Evolutionary conservation across 1,284 basidiomycete genomes (phyloP).

Genomic region (Bjerkandera adusta): DNA sequence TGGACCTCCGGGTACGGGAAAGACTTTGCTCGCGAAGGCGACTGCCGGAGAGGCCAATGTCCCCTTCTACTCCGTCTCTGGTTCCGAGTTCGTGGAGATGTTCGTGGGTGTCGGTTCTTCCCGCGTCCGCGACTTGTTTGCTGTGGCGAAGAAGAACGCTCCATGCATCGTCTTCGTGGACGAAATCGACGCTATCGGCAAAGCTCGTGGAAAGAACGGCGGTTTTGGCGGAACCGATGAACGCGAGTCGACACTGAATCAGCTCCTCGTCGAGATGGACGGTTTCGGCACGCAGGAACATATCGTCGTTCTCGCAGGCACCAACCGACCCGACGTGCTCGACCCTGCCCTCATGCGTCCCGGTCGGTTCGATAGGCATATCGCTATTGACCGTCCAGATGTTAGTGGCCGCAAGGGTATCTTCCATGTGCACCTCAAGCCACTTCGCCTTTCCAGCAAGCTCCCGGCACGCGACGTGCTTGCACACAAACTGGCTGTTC

Average conservation of each 20-base stretch:
- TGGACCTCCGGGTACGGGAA: slow-evolving; percentile 98
- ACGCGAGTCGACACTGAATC: slow-evolving; percentile 96
- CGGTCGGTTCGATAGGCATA: slow-evolving; percentile 97
- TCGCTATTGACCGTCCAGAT: slow-evolving; percentile 94
- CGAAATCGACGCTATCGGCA: slow-evolving; percentile 98
- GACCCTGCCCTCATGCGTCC: slow-evolving; percentile 95
- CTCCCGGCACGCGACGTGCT: slow-evolving; percentile 62
- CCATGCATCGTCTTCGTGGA: slow-evolving; percentile 99
- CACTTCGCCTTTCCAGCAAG: slow-evolving; percentile 68
- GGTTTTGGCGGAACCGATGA: slow-evolving; percentile 96
- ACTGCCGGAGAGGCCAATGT: slow-evolving; percentile 97
- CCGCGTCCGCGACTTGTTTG: slow-evolving; percentile 95
- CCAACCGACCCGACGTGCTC: slow-evolving; percentile 95
- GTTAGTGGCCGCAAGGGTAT: slow-evolving; percentile 93
- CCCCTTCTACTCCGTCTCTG: slow-evolving; percentile 97
- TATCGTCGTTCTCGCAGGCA: slow-evolving; percentile 95
- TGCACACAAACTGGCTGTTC: slow-evolving; percentile 90
- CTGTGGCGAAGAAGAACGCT: slow-evolving; percentile 95
- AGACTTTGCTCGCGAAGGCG: slow-evolving; percentile 97
- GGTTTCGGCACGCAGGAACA: slow-evolving; percentile 96
- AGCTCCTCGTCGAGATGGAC: slow-evolving; percentile 99
- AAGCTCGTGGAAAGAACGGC: slow-evolving; percentile 88
- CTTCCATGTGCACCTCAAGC: slow-evolving; percentile 90
- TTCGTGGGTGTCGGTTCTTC: slow-evolving; percentile 99
- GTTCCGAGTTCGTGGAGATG: slow-evolving; percentile 99